Evolutionary conservation across 345 rosid genomes (phyloP).

Genomic region (Gossypium australe): DNA sequence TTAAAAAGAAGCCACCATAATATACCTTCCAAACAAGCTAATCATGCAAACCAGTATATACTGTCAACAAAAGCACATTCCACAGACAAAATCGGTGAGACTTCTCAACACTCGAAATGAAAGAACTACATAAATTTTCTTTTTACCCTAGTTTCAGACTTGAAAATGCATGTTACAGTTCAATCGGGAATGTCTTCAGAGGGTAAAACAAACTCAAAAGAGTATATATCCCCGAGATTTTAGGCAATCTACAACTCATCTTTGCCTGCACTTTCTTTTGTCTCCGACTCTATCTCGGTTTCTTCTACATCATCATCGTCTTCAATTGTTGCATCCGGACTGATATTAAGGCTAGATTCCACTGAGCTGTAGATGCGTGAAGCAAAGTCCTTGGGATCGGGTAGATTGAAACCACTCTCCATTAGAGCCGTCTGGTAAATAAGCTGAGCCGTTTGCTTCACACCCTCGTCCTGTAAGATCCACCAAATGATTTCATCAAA

Average conservation of each 20-base stretch:
- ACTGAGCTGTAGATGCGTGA: conserved; percentile 71
- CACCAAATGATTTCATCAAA: background rate
- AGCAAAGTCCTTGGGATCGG: conserved; percentile 85
- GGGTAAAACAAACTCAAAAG: background rate
- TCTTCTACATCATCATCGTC: conserved; percentile 80
- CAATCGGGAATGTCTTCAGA: background rate
- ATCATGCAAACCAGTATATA: background rate
- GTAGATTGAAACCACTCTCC: conserved; percentile 87
- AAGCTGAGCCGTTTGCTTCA: conserved; percentile 80
- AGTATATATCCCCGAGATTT: background rate
- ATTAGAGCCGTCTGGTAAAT: conserved; percentile 91
- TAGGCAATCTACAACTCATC: conserved; percentile 20
- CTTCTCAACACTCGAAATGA: background rate
- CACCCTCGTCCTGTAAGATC: conserved; percentile 51
- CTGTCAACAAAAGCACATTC: background rate
- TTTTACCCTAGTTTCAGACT: conserved; percentile 1
- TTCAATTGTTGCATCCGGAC: conserved; percentile 70
- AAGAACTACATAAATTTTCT: background rate
- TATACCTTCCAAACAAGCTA: background rate
- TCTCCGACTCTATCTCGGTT: conserved; percentile 32
- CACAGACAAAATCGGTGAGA: background rate
- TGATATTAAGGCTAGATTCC: conserved; percentile 66
- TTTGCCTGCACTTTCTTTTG: conserved; percentile 32
- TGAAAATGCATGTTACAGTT: conserved; percentile 11
- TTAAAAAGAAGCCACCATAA: background rate